Conservation (phyloP, 257 asterid genomes). For the Solanum rostratum region DNA sequence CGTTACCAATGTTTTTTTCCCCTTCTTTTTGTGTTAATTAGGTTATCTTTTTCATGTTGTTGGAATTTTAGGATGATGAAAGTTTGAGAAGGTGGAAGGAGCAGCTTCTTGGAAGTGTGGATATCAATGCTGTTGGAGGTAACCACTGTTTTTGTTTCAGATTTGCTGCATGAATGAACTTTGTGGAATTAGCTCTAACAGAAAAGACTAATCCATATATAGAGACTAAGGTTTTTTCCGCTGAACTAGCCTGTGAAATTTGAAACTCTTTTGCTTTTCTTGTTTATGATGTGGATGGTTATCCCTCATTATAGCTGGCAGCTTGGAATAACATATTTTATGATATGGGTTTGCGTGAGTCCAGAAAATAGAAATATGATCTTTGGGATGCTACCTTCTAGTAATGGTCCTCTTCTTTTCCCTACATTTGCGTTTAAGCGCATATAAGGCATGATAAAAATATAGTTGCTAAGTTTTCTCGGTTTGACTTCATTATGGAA, state of each 20-base stretch:
- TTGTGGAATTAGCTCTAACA: background rate
- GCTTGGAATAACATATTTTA: background rate
- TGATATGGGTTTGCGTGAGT: background rate
- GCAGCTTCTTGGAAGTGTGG: constrained; percentile 64
- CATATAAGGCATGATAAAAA: background rate
- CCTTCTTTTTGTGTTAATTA: background rate
- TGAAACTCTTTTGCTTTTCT: background rate
- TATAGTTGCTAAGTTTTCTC: background rate
- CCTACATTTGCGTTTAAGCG: background rate
- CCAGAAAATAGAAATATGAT: background rate
- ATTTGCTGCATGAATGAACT: background rate
- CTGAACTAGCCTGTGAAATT: background rate
- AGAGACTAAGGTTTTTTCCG: background rate
- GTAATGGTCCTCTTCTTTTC: background rate
- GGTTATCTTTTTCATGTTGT: background rate
- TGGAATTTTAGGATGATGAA: constrained; percentile 47
- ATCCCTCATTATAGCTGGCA: background rate
- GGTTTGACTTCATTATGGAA: background rate
- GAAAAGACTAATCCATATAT: background rate
- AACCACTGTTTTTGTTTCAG: background rate
- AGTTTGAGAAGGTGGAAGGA: constrained; percentile 72
- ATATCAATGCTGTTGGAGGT: constrained; percentile 46
- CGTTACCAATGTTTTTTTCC: background rate
- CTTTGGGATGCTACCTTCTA: background rate
- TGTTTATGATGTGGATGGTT: background rate